Evolutionary conservation across 2,329 filamentous ascomycete species (phyloP).

Genomic region (Cytospora schulzeri): DNA sequence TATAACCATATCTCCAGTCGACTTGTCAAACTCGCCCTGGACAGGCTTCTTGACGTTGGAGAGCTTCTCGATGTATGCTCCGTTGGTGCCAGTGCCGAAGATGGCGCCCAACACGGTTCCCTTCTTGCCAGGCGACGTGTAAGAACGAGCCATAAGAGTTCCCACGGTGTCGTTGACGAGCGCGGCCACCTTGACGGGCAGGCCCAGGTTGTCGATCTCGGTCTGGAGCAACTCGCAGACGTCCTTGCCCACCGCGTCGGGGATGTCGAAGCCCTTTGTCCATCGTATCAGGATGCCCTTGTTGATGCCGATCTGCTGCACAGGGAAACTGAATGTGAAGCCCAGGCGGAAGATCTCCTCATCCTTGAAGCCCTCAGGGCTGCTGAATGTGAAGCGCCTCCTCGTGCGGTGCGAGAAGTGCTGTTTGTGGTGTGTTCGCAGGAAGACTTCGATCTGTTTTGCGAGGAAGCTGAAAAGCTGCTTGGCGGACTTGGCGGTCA

Average conservation of each 20-base stretch:
- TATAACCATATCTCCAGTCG: constrained; percentile 92
- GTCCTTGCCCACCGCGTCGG: constrained; percentile 91
- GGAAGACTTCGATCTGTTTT: constrained; percentile 86
- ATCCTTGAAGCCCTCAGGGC: constrained; percentile 62
- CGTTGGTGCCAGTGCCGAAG: constrained; percentile 96
- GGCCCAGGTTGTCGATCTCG: constrained; percentile 82
- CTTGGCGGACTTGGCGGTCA: constrained; percentile 82
- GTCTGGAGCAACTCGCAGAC: constrained; percentile 87
- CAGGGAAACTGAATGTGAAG: constrained; percentile 99
- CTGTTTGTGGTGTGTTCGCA: constrained; percentile 83
- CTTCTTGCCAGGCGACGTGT: constrained; percentile 85
- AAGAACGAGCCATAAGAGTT: constrained; percentile 95
- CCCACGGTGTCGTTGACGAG: constrained; percentile 98
- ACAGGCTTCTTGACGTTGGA: constrained; percentile 79
- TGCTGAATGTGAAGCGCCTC: constrained; percentile 63
- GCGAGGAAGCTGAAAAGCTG: constrained; percentile 93
- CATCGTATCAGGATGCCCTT: constrained; percentile 91
- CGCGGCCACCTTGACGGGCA: constrained; percentile 93
- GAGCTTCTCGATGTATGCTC: constrained; percentile 93
- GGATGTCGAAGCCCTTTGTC: constrained; percentile 98
- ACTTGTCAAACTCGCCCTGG: constrained; percentile 70
- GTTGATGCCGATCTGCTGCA: constrained; percentile 92
- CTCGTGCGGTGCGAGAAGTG: constrained; percentile 75
- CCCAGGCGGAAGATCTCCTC: constrained; percentile 88
- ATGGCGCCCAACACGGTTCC: constrained; percentile 92